These are phyloP conservation scores for Inga leiocalycina DNA, from an alignment of 306 rosid species.

Conservation along the genomic window DNA sequence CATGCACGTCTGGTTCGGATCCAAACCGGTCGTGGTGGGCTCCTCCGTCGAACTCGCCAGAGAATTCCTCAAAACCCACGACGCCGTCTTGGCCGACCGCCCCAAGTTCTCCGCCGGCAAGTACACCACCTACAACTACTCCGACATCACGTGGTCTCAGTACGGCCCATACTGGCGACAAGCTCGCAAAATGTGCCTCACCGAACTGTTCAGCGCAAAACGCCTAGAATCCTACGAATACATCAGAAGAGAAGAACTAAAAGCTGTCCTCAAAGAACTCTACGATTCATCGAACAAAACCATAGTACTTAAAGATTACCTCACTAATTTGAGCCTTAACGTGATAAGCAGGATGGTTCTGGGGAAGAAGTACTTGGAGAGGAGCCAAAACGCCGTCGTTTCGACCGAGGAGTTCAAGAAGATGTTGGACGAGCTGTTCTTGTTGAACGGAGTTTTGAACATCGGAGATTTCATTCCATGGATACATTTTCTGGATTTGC, in stretches of 20 bases:
- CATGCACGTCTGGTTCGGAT: slow-evolving; percentile 63
- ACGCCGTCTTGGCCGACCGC: slow-evolving; percentile 48
- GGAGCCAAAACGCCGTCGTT: slow-evolving; percentile 39
- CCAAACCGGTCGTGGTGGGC: slow-evolving; percentile 64
- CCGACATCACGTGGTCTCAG: slow-evolving; percentile 79
- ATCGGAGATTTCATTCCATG: slow-evolving; percentile 88
- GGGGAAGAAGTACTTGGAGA: slow-evolving; percentile 71
- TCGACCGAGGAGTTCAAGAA: slow-evolving; percentile 71
- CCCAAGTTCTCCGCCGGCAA: slow-evolving; percentile 80
- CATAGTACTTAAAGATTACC: slow-evolving; percentile 49
- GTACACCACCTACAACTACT: slow-evolving; percentile 74
- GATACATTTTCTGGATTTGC: slow-evolving; percentile 74
- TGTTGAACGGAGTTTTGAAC: slow-evolving; percentile 73
- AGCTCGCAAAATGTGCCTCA: slow-evolving; percentile 72
- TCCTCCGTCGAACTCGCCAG: slow-evolving; percentile 64
- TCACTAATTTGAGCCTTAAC: slow-evolving; percentile 60
- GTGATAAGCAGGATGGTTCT: slow-evolving; percentile 90
- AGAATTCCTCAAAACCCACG: slow-evolving; percentile 73
- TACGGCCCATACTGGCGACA: slow-evolving; percentile 87
- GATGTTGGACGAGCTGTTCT: slow-evolving; percentile 82
- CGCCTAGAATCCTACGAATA: slow-evolving; percentile 70
- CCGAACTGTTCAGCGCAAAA: slow-evolving; percentile 65
- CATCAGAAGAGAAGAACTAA: slow-evolving; percentile 64
- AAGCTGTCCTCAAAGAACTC: slow-evolving; percentile 31
- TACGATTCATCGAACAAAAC: slow-evolving; percentile 23